Conservation (phyloP, 2,329 filamentous ascomycete genomes). For the Paecilomyces sp. region DNA sequence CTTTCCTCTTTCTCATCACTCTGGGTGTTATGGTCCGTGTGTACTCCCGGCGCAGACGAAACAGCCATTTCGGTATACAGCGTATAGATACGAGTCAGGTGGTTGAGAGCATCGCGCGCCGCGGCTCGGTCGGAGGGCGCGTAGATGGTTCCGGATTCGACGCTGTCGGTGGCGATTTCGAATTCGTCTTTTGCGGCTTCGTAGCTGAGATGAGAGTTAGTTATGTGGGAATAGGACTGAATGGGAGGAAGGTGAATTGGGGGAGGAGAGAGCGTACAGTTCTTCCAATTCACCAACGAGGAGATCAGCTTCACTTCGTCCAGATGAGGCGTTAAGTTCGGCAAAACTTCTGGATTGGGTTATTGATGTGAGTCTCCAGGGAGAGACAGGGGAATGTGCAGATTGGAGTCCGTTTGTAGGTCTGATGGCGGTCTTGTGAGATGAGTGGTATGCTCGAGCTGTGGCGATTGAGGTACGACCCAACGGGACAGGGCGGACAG, state of each 20-base stretch:
- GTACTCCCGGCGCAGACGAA: neutral
- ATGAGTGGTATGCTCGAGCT: neutral
- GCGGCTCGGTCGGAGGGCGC: conserved; percentile 39
- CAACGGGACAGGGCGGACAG: neutral
- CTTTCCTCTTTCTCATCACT: conserved; percentile 2
- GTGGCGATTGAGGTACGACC: neutral
- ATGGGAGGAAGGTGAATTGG: neutral
- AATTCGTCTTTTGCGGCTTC: conserved; percentile 42
- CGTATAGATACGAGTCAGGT: conserved; percentile 26
- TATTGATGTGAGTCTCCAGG: neutral
- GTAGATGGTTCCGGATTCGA: conserved; percentile 38
- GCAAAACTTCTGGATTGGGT: neutral
- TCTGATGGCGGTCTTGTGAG: neutral
- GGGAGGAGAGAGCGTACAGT: conserved; percentile 14
- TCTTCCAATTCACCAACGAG: conserved; percentile 32
- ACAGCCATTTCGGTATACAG: conserved; percentile 20
- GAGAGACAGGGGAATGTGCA: neutral
- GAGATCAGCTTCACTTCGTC: conserved; percentile 22
- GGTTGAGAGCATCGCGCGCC: conserved; percentile 39
- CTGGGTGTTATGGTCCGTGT: neutral
- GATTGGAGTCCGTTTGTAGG: neutral
- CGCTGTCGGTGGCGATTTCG: conserved; percentile 43
- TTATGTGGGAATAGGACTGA: neutral
- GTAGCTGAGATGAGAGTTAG: conserved; percentile 18
- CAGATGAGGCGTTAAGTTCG: conserved; percentile 7